Percentiles rank a stretch among this genome's conserved stretches.
Conservation (phyloP, 2,329 filamentous ascomycete species). For the Aspergillus latus region DNA sequence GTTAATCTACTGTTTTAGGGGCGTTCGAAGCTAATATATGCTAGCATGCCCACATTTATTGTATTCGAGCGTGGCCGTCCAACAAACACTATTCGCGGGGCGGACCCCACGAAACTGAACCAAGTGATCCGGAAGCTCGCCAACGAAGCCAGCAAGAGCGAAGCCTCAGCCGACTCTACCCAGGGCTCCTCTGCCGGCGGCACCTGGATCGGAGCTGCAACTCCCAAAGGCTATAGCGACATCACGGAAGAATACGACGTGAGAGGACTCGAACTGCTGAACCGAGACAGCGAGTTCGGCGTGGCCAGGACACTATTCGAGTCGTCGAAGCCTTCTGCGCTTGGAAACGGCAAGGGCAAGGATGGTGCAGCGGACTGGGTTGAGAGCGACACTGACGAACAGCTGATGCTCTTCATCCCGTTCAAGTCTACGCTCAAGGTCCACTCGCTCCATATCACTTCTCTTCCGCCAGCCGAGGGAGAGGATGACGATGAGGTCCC, state of each 20-base stretch:
- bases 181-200: constrained; percentile 44
- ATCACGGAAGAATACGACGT: constrained; percentile 79
- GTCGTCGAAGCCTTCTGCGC: constrained; percentile 62
- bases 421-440: constrained; percentile 88
- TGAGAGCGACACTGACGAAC: constrained; percentile 95
- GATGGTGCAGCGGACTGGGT: constrained; percentile 71
- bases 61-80: constrained; percentile 73
- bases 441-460: constrained; percentile 84
- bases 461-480: constrained; percentile 58
- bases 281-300: constrained; percentile 75
- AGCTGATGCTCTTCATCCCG: constrained; percentile 88
- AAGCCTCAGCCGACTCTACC: constrained; percentile 38
- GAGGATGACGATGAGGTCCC: constrained; percentile 71
- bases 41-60: constrained; percentile 84
- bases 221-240: constrained; percentile 79
- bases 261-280: constrained; percentile 80
- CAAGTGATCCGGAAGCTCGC: constrained; percentile 70
- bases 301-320: constrained; percentile 73
- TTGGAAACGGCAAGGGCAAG: constrained; percentile 51
- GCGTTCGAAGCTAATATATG: background rate
- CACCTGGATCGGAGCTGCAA: constrained; percentile 69
- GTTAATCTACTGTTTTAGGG: background rate
- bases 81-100: constrained; percentile 69
- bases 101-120: constrained; percentile 69
- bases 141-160: constrained; percentile 57